Evolutionary conservation across 495 filamentous ascomycete species (phyloP).

Genomic region (Penicillium maclennaniae): DNA sequence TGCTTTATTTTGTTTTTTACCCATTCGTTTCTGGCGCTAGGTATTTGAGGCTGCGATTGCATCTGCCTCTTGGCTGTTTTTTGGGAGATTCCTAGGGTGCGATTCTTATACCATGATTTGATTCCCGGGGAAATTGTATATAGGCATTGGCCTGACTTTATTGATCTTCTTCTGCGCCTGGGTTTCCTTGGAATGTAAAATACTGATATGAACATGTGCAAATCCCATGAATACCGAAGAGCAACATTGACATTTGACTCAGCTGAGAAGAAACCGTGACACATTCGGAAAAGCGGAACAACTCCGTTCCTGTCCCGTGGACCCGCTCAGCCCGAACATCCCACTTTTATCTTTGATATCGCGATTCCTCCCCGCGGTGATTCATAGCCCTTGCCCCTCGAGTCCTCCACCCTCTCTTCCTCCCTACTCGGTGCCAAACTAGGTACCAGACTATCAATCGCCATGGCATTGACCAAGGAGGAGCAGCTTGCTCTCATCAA

Average conservation of each 20-base stretch:
- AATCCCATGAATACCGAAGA: too few relatives aligned
- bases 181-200: not conserved
- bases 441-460: not conserved
- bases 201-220: not conserved
- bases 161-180: constrained; percentile 4
- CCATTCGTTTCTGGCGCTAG: constrained; percentile 23
- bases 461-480: not conserved
- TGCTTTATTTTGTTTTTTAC: constrained; percentile 19
- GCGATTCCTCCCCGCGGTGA: not conserved
- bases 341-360: not conserved
- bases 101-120: constrained; percentile 21
- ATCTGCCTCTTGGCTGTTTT: constrained; percentile 8
- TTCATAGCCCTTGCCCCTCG: not conserved
- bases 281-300: not conserved
- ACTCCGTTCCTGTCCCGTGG: not conserved
- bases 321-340: not conserved
- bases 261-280: not conserved
- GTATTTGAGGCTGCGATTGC: constrained; percentile 23
- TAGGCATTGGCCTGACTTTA: constrained; percentile 19
- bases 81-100: constrained; percentile 7
- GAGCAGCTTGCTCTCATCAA: constrained; percentile 61
- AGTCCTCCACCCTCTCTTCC: not conserved
- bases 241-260: not conserved
- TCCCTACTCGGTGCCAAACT: not conserved
- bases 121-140: constrained; percentile 11